Base-by-base conservation (phyloP, 2,329 filamentous ascomycete genomes). In the Sclerotinia subarctica region DNA sequence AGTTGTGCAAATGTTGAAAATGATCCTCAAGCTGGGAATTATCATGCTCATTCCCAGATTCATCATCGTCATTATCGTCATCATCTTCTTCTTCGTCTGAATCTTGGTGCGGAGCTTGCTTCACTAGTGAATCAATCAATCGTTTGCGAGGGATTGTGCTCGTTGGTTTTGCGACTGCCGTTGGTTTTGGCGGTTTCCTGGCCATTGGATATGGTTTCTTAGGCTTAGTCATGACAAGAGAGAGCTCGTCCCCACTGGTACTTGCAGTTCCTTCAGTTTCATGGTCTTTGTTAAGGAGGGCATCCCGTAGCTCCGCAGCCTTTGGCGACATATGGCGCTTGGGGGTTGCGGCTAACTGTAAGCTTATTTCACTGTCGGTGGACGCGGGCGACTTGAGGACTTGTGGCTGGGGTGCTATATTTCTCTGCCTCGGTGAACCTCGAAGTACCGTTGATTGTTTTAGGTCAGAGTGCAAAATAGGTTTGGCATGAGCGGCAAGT, bases 51-150 rank as follows among this genome's bases (percentile, higher is more conserved):
- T 53, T 35, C 29, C 51, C 35, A 47, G 66, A 66, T 38, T 52
- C 32, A 63, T 60, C 54, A 29, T 64, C 53, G 4, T 53, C 53
- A 58, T 60, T 54, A 35, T 64, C 47, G 1, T 53, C 53, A 11
- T 19, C n/a, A 42, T 64, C 53, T 1, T 53, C 53, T n/a, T 19
- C n/a, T 46, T 71, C 62, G 13, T 63, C 59, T 19, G 68, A 47
- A 24, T 68, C 64, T 51, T 67, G 56, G 19, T 69, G 68, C 26
- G 73, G 69, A 6, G 52, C 67, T 63, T 78, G 76, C 59, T 75
- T 73, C 35, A 75, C 74, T n/a, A 78, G 70, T 47, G 76, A 73
- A 60, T 78, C 77, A 58, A 78, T 78, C 29, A 78, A 64, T 66
- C 77, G 71, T 52, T 72, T 72, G 8, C 76, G 72, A 58, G 68